Conservation (phyloP, 2,329 filamentous ascomycete genomes). For the Alternaria postmessia region DNA sequence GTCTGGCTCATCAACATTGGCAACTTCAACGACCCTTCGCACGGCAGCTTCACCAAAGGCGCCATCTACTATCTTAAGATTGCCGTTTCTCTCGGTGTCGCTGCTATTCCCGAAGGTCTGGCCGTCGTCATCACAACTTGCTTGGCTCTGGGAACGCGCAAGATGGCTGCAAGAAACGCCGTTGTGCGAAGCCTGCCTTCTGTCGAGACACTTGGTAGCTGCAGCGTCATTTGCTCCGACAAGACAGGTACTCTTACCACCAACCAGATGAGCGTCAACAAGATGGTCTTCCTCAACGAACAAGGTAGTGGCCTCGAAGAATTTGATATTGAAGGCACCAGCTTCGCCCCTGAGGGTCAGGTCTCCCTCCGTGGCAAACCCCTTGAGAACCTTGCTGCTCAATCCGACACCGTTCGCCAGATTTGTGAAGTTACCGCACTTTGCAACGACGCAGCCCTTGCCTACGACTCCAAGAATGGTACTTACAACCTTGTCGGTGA, state of each 20-base stretch:
- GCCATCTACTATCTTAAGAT: constrained; percentile 99
- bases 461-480: constrained; percentile 78
- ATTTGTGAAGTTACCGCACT: constrained; percentile 75
- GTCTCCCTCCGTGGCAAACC: constrained; percentile 74
- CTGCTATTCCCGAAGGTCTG: constrained; percentile 95
- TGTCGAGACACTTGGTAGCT: constrained; percentile 97
- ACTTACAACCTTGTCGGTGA: constrained; percentile 87
- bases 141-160: constrained; percentile 91
- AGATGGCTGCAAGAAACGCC: constrained; percentile 98
- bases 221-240: constrained; percentile 99
- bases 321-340: constrained; percentile 89
- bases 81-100: constrained; percentile 95
- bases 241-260: constrained; percentile 98
- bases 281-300: constrained; percentile 83
- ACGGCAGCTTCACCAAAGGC: constrained; percentile 93
- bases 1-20: constrained; percentile 99
- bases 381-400: constrained; percentile 72
- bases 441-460: constrained; percentile 87
- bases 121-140: constrained; percentile 99
- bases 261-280: constrained; percentile 99
- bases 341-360: constrained; percentile 83
- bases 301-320: constrained; percentile 79
- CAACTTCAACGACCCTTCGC: constrained; percentile 93
- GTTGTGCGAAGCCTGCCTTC: constrained; percentile 96
- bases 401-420: constrained; percentile 79